A percentile compares a stretch with the other conserved stretches of the same genome.
phyloP scores from a whole-genome alignment of 371 early-diverging fungal genomes.

The Mortierella sp. region DNA sequence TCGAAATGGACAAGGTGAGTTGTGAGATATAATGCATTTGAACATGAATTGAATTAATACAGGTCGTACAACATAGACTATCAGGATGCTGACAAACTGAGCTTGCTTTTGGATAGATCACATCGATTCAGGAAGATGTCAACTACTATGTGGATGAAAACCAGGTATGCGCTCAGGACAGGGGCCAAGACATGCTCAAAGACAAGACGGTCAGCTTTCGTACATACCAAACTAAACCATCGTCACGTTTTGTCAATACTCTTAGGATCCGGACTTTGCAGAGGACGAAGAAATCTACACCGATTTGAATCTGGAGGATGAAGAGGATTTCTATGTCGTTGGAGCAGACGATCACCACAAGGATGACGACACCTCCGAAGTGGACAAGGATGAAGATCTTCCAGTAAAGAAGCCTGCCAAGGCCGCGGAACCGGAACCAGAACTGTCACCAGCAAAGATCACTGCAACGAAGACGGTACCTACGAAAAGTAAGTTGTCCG shows the following conservation, averaged over 20 bases:
- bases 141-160: slow-evolving; percentile 93
- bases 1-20: slow-evolving; percentile 82
- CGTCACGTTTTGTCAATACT: not conserved
- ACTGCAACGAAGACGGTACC: slow-evolving; percentile 21
- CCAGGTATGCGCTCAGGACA: slow-evolving; percentile 49
- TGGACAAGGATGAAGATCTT: slow-evolving; percentile 57
- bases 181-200: not conserved
- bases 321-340: slow-evolving; percentile 82
- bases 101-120: slow-evolving; percentile 61
- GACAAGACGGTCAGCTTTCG: not conserved
- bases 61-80: not conserved
- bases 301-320: slow-evolving; percentile 92
- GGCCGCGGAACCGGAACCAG: slow-evolving; percentile 55
- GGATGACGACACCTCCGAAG: slow-evolving; percentile 35
- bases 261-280: slow-evolving; percentile 84
- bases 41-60: not conserved
- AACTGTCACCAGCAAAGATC: slow-evolving; percentile 21
- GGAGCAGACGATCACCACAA: slow-evolving; percentile 65
- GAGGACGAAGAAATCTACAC: slow-evolving; percentile 95
- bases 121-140: slow-evolving; percentile 85
- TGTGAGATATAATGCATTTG: not conserved
- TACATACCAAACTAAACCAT: not conserved
- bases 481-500: slow-evolving; percentile 31
- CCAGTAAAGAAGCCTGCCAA: slow-evolving; percentile 46
- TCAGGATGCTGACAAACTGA: not conserved